Conservation (phyloP, 2,329 filamentous ascomycete species). For the Byssothecium circinans region DNA sequence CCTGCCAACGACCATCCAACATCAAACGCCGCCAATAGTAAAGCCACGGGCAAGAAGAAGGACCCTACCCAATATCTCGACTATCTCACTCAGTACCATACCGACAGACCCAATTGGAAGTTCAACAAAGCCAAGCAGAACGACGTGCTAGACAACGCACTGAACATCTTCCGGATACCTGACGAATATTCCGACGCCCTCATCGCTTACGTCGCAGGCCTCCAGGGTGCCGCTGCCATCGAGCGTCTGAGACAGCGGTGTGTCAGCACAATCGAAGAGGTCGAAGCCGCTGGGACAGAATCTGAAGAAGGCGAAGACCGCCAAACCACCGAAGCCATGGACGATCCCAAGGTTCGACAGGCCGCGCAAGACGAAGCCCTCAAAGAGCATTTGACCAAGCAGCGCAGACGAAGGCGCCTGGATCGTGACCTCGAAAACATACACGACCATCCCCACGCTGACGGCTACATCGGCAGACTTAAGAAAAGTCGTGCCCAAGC, state of each 20-base stretch:
- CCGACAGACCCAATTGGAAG: conserved; percentile 75
- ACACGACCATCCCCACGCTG: conserved; percentile 24
- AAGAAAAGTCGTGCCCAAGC: conserved; percentile 37
- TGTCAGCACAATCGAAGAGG: conserved; percentile 59
- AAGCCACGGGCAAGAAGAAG: conserved; percentile 40
- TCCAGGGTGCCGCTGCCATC: conserved; percentile 72
- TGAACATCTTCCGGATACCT: conserved; percentile 72
- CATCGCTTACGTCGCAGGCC: conserved; percentile 74
- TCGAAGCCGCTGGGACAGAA: conserved; percentile 46
- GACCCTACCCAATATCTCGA: conserved; percentile 67
- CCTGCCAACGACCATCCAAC: conserved; percentile 20
- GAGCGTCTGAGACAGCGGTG: conserved; percentile 69
- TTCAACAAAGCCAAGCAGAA: conserved; percentile 95
- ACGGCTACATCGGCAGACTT: conserved; percentile 38
- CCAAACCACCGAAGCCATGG: conserved; percentile 26
- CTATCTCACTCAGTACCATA: conserved; percentile 77
- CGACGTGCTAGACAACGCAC: conserved; percentile 78
- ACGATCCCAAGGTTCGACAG: conserved; percentile 38
- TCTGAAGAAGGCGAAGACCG: neutral
- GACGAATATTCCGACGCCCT: conserved; percentile 69
- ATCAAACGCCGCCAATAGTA: conserved; percentile 1
- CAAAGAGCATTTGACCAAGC: conserved; percentile 34
- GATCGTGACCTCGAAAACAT: conserved; percentile 35
- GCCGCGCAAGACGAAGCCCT: conserved; percentile 42
- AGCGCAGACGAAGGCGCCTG: conserved; percentile 33